Conservation (phyloP, 306 rosid genomes). For the Acmispon strigosus region DNA sequence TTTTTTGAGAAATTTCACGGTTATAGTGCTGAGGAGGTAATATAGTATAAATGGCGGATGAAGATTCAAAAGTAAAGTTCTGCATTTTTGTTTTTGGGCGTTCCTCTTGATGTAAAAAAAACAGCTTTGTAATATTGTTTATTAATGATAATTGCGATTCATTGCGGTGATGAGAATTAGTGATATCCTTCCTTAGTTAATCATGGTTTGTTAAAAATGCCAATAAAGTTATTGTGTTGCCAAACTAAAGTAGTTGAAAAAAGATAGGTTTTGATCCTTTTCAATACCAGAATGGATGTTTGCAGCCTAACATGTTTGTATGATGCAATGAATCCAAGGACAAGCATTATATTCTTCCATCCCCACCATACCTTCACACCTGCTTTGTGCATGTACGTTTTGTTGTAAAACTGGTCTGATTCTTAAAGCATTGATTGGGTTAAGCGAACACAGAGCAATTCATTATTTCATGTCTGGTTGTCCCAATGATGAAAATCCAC, state of each 20-base stretch:
- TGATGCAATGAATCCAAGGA: background rate
- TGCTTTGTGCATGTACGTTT: background rate
- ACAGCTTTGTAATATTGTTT: slow-evolving; percentile 28
- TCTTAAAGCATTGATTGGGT: no score
- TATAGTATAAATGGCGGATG: slow-evolving; percentile 25
- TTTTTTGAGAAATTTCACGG: slow-evolving; percentile 28
- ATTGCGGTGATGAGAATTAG: slow-evolving; percentile 7
- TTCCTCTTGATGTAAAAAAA: slow-evolving; percentile 31
- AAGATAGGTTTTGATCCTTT: background rate
- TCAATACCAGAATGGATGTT: background rate
- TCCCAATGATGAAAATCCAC: background rate
- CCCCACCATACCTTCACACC: background rate
- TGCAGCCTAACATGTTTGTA: background rate
- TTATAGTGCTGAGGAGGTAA: slow-evolving; percentile 25
- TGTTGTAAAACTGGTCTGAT: background rate
- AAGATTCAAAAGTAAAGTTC: slow-evolving; percentile 11
- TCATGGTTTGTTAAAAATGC: background rate
- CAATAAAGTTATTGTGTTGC: background rate
- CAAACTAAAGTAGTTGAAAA: background rate
- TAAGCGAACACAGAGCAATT: no score
- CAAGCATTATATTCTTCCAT: background rate
- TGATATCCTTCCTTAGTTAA: background rate
- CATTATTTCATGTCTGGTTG: no score
- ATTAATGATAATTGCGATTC: slow-evolving; percentile 21
- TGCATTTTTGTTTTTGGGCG: slow-evolving; percentile 6